These are phyloP conservation scores for Blastobotrys arbuscula DNA, from an alignment of 1,139 yeast genomes.

Conservation along the genomic window DNA sequence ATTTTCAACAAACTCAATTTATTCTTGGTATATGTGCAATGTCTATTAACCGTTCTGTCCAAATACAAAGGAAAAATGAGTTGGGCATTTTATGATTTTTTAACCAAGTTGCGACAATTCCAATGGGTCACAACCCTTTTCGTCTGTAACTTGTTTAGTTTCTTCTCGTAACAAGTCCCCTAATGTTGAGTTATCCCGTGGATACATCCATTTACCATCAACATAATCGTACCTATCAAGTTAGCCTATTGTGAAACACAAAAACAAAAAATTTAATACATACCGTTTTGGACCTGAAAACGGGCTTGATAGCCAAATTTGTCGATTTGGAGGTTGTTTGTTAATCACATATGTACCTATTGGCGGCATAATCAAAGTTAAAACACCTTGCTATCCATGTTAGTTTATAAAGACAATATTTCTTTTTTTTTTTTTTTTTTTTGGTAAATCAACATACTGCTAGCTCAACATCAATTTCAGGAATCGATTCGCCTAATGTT, in stretches of 20 bases:
- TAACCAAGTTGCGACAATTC: slow-evolving; percentile 14
- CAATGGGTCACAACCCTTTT: slow-evolving; percentile 15
- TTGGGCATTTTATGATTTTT: not conserved
- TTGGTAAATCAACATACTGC: slow-evolving; percentile 35
- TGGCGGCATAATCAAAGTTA: slow-evolving; percentile 61
- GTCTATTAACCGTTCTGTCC: too few species aligned
- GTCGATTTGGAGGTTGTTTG: slow-evolving; percentile 91
- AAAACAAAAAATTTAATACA: not conserved
- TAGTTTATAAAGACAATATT: slow-evolving; percentile 2
- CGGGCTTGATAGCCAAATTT: slow-evolving; percentile 90
- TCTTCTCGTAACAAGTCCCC: slow-evolving; percentile 36
- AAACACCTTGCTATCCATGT: slow-evolving; percentile 57
- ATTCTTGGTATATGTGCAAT: too few species aligned
- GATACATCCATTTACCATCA: slow-evolving; percentile 36
- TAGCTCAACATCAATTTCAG: slow-evolving; percentile 70
- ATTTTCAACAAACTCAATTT: too few species aligned
- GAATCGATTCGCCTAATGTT: slow-evolving; percentile 49
- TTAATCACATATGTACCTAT: slow-evolving; percentile 81
- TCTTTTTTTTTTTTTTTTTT: too few species aligned
- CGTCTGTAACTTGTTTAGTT: slow-evolving; percentile 26
- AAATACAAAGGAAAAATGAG: not conserved
- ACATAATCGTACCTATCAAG: slow-evolving; percentile 34
- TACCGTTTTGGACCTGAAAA: slow-evolving; percentile 79
- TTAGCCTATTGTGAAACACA: too few species aligned
- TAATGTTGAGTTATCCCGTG: slow-evolving; percentile 36